These are phyloP conservation scores for Aspergillus saccharolyticus DNA, from an alignment of 495 filamentous ascomycete genomes.

Conservation along the genomic window DNA sequence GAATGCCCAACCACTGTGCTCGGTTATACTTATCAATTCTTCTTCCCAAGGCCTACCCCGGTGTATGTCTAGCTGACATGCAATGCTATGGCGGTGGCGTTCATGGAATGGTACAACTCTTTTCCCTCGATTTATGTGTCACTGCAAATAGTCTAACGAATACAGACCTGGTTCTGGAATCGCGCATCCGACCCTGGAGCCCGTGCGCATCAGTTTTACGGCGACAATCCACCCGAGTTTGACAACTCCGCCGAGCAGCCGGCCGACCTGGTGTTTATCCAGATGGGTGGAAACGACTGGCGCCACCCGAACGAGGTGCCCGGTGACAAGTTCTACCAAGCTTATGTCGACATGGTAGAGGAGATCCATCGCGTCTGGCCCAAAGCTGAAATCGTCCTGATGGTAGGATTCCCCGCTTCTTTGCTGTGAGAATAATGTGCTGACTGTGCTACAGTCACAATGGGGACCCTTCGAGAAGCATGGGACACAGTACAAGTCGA, in stretches of 20 bases:
- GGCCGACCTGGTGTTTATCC: constrained; percentile 62
- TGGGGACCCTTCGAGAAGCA: constrained; percentile 54
- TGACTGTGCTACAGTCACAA: constrained; percentile 42
- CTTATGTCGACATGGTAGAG: constrained; percentile 55
- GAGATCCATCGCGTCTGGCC: constrained; percentile 59
- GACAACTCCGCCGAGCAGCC: constrained; percentile 54
- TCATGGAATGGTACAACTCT: constrained; percentile 27
- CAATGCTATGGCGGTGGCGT: constrained; percentile 47
- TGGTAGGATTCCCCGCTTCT: constrained; percentile 36
- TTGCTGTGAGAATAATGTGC: not conserved
- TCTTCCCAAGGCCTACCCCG: constrained; percentile 47
- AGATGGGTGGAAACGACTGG: constrained; percentile 65
- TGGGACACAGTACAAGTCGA: constrained; percentile 51
- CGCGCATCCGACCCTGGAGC: constrained; percentile 55
- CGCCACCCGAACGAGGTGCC: constrained; percentile 56
- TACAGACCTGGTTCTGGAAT: constrained; percentile 59
- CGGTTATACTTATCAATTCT: not conserved
- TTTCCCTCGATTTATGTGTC: not conserved
- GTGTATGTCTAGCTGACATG: constrained; percentile 56
- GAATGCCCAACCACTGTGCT: not conserved
- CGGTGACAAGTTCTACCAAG: constrained; percentile 46
- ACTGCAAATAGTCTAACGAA: constrained; percentile 2
- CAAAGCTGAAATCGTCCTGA: constrained; percentile 56
- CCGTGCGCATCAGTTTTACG: constrained; percentile 47
- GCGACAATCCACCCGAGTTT: constrained; percentile 53